A percentile compares a stretch with the other conserved stretches of the same genome.
These are phyloP conservation scores for Sequoiadendron giganteum DNA, from an alignment of 75 land plant genomes.

Conservation along the genomic window DNA sequence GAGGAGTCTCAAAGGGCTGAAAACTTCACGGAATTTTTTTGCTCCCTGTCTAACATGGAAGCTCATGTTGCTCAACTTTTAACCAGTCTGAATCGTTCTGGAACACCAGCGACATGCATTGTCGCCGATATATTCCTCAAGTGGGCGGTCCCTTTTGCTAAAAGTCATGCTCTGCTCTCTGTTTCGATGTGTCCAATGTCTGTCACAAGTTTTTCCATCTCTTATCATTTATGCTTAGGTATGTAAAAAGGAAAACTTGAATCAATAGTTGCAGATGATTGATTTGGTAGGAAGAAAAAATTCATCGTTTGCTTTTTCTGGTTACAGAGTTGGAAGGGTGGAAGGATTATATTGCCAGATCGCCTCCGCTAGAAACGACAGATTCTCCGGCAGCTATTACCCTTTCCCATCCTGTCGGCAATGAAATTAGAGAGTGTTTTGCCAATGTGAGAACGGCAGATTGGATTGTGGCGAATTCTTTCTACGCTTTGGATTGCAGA, in stretches of 20 bases:
- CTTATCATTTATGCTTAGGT: background rate
- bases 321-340: constrained; percentile 5
- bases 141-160: constrained; percentile 10
- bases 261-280: background rate
- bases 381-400: background rate
- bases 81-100: background rate
- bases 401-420: constrained; percentile 2
- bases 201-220: background rate
- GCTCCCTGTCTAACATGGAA: background rate
- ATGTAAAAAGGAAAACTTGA: background rate
- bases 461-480: background rate
- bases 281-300: background rate
- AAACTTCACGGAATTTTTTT: background rate
- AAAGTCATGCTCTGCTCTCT: background rate
- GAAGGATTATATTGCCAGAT: background rate
- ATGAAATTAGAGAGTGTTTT: background rate
- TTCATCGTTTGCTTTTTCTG: no score
- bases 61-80: background rate
- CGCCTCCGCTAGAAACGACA: constrained; percentile 2
- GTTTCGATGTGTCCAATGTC: background rate
- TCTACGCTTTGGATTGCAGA: background rate
- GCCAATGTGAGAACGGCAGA: background rate
- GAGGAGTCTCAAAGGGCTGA: background rate
- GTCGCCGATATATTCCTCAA: constrained; percentile 4
- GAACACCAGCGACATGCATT: background rate